These are phyloP conservation scores for Leccinum variicolor DNA, from an alignment of 768 basidiomycete species.

Conservation along the genomic window DNA sequence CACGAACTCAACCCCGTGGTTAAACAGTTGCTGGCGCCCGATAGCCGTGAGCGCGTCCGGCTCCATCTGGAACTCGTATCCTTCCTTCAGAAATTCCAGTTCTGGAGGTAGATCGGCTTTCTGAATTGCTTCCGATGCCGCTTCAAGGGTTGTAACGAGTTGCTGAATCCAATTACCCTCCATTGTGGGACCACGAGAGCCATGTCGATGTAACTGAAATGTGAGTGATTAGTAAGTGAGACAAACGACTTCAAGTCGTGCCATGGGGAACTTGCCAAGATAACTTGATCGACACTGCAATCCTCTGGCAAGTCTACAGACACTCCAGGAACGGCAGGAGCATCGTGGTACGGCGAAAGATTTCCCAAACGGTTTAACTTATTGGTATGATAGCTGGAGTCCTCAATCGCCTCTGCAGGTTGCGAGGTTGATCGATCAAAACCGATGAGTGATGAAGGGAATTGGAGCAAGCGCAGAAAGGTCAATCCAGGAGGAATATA, in stretches of 20 bases:
- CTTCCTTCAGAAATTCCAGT: constrained; percentile 36
- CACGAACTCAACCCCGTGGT: constrained; percentile 38
- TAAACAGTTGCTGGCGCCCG: constrained; percentile 37
- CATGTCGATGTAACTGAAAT: constrained; percentile 39
- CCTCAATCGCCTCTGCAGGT: background rate
- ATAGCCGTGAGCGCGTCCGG: constrained; percentile 34
- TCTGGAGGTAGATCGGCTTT: constrained; percentile 28
- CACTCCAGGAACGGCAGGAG: constrained; percentile 26
- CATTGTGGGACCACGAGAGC: constrained; percentile 34
- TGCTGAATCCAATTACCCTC: constrained; percentile 28
- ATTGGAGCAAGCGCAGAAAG: constrained; percentile 14
- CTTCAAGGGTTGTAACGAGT: constrained; percentile 31
- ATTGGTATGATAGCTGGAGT: background rate
- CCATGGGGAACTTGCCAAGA: constrained; percentile 28
- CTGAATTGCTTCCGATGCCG: constrained; percentile 20
- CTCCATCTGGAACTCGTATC: constrained; percentile 32
- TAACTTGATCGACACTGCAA: constrained; percentile 39
- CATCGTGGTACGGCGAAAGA: constrained; percentile 37
- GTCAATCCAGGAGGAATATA: constrained; percentile 13
- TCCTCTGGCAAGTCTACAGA: constrained; percentile 34
- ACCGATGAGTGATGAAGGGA: constrained; percentile 3
- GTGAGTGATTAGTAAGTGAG: background rate
- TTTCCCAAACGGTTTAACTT: constrained; percentile 29
- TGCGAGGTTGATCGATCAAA: background rate
- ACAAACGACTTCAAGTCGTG: background rate